Percentiles rank a stretch among this genome's conserved stretches.
phyloP scores from a whole-genome alignment of 176 grass and related monocot genomes.

The Metroxylon sagu region DNA sequence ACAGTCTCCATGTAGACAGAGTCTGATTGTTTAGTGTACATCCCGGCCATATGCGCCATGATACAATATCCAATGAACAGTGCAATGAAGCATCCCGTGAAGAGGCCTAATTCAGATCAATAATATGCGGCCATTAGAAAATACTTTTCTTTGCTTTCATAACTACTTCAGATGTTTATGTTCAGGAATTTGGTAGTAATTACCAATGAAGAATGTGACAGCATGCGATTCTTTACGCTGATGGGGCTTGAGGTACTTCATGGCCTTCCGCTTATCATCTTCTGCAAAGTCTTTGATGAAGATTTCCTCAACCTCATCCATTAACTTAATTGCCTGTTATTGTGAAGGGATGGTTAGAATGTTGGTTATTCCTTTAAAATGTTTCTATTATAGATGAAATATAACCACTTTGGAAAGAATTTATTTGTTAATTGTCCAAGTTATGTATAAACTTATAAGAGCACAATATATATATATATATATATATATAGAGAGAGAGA shows the following conservation, averaged over 20 bases:
- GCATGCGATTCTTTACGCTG: constrained; percentile 72
- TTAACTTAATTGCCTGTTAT: constrained; percentile 70
- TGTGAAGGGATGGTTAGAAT: not conserved
- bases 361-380: no score
- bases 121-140: not conserved
- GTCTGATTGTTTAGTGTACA: constrained; percentile 72
- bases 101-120: constrained; percentile 57
- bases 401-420: no score
- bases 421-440: constrained; percentile 2
- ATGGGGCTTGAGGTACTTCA: constrained; percentile 90
- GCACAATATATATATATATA: not conserved
- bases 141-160: no score
- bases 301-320: constrained; percentile 80
- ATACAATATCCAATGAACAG: constrained; percentile 85
- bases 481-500: not conserved
- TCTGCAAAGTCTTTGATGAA: constrained; percentile 74
- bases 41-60: constrained; percentile 78
- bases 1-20: constrained; percentile 93
- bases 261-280: constrained; percentile 77
- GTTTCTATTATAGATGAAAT: no score
- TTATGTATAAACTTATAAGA: no score
- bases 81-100: constrained; percentile 60
- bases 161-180: no score
- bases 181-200: not conserved
- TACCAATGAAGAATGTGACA: constrained; percentile 95